Percentiles rank a stretch among this genome's conserved stretches.
Conservation (phyloP, 2,329 filamentous ascomycete genomes). For the Lecanicillium sp. region DNA sequence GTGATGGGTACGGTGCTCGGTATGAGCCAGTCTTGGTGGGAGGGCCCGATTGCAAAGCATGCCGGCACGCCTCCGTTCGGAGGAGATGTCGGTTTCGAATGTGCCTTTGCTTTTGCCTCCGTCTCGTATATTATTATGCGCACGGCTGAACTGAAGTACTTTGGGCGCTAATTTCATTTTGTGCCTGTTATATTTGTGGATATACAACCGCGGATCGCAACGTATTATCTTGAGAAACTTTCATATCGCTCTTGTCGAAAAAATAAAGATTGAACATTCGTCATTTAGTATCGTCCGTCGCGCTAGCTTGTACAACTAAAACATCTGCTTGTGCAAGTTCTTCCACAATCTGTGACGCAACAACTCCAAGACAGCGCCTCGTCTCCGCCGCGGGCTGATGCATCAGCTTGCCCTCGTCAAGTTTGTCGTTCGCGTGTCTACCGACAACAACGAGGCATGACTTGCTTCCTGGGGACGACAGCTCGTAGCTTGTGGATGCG, state of each 20-base stretch:
- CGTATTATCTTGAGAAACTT: too few relatives aligned
- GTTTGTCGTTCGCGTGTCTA: constrained; percentile 15
- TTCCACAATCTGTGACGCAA: constrained; percentile 20
- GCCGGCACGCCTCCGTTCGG: constrained; percentile 44
- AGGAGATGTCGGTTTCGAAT: constrained; percentile 47
- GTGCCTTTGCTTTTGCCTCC: constrained; percentile 55
- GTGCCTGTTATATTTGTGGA: not conserved
- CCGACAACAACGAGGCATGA: constrained; percentile 22
- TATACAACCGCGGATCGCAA: too few relatives aligned
- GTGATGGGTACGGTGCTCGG: constrained; percentile 60
- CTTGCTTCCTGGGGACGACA: constrained; percentile 3
- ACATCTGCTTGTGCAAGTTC: constrained; percentile 21
- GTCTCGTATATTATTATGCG: constrained; percentile 46
- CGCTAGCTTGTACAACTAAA: constrained; percentile 27
- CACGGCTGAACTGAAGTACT: constrained; percentile 34
- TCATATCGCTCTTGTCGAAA: too few relatives aligned
- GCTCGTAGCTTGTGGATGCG: constrained; percentile 13
- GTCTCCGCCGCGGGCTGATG: constrained; percentile 18
- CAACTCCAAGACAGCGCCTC: constrained; percentile 19
- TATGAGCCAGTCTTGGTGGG: constrained; percentile 65
- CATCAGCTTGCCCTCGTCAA: constrained; percentile 21
- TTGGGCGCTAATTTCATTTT: constrained; percentile 26
- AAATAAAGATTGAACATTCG: too few relatives aligned
- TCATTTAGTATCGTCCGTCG: too few relatives aligned
- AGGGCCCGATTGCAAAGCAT: constrained; percentile 58